A percentile compares a stretch with the other conserved stretches of the same genome.
Conservation (phyloP, 106 monocot genomes). For the Phalaenopsis equestris region DNA sequence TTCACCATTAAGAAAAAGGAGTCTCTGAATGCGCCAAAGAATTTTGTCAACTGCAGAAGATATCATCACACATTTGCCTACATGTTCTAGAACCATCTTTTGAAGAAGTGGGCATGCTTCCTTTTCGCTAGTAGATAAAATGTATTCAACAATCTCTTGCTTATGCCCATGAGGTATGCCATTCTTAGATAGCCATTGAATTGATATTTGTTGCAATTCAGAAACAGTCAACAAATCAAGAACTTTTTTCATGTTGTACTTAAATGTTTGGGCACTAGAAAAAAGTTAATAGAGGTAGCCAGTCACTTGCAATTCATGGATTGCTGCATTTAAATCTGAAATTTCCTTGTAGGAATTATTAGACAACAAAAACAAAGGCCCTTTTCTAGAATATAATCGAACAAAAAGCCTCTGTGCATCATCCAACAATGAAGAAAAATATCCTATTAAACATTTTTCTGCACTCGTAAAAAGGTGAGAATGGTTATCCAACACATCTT, state of each 20-base stretch:
- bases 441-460: conserved; percentile 72
- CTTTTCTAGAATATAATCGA: conserved; percentile 83
- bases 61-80: conserved; percentile 63
- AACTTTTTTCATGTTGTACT: conserved; percentile 56
- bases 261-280: conserved; percentile 10
- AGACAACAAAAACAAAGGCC: conserved; percentile 65
- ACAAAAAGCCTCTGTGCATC: conserved; percentile 81
- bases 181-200: conserved; percentile 38
- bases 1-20: conserved; percentile 93
- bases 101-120: conserved; percentile 54
- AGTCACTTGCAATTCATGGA: conserved; percentile 74
- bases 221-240: conserved; percentile 51
- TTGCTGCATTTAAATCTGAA: conserved; percentile 43
- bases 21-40: conserved; percentile 86
- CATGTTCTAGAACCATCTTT: conserved; percentile 26
- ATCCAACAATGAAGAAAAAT: conserved; percentile 51
- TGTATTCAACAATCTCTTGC: conserved; percentile 39
- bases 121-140: conserved; percentile 47
- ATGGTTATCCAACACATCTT: conserved; percentile 64
- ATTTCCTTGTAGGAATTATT: conserved; percentile 69
- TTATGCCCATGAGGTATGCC: conserved; percentile 24
- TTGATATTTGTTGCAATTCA: conserved; percentile 59
- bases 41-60: conserved; percentile 51
- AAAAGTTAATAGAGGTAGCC: conserved; percentile 50
- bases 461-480: conserved; percentile 46